phyloP scores from a whole-genome alignment of 768 basidiomycete genomes.

The Kwoniella mangroviensis region DNA sequence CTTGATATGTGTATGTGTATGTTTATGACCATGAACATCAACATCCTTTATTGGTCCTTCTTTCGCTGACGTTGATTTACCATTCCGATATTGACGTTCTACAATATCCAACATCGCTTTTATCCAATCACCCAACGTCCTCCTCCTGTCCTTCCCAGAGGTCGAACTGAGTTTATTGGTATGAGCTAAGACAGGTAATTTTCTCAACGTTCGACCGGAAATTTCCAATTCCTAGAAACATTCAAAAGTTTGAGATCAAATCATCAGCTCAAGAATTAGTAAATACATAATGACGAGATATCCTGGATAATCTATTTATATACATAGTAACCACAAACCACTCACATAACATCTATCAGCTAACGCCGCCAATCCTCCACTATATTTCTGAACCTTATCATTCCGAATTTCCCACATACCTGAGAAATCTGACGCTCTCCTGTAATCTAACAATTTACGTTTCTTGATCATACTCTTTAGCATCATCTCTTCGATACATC shows the following conservation, averaged over 20 bases:
- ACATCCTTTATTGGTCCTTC: neutral
- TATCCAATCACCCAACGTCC: conserved; percentile 72
- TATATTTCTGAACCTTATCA: conserved; percentile 59
- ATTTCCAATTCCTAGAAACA: conserved; percentile 62
- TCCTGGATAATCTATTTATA: no score
- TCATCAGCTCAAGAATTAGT: neutral
- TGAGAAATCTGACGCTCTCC: neutral
- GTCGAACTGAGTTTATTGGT: conserved; percentile 71
- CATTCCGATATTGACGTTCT: neutral
- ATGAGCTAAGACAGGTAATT: conserved; percentile 91
- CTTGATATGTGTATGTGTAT: neutral
- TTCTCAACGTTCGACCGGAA: conserved; percentile 88
- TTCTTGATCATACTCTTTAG: conserved; percentile 70
- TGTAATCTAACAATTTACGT: conserved; percentile 62
- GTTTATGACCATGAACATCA: neutral
- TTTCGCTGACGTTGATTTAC: conserved; percentile 3
- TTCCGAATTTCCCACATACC: conserved; percentile 19
- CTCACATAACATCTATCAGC: conserved; percentile 79
- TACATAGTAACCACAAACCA: conserved; percentile 13
- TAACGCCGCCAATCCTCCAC: conserved; percentile 68
- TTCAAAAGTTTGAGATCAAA: neutral
- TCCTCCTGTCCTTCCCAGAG: conserved; percentile 56
- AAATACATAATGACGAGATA: neutral
- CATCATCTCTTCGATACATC: conserved; percentile 80
- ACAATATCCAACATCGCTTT: conserved; percentile 82